phyloP scores from a whole-genome alignment of 2,329 filamentous ascomycete genomes.

The Diaporthe sp. region DNA sequence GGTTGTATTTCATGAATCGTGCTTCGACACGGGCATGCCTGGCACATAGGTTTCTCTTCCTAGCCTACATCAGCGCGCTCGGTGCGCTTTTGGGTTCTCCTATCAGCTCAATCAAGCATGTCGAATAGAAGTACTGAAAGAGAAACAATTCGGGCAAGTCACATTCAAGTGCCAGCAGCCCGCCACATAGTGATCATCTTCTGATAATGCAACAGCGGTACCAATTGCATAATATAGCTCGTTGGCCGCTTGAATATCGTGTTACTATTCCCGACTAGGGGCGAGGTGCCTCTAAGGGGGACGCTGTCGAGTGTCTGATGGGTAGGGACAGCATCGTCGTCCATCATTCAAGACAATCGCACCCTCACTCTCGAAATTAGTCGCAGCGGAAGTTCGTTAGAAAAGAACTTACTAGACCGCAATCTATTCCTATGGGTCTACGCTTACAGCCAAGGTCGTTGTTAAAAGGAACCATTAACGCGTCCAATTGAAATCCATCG shows the following conservation, averaged over 20 bases:
- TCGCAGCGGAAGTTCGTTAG: not conserved
- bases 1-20: not conserved
- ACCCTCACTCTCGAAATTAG: no score
- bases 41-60: not conserved
- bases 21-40: not conserved
- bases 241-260: not conserved
- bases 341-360: not conserved
- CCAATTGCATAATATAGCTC: no score
- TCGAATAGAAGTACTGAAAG: not conserved
- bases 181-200: no score
- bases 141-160: not conserved
- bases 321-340: not conserved
- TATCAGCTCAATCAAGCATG: not conserved
- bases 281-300: not conserved
- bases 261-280: not conserved
- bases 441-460: not conserved
- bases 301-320: not conserved
- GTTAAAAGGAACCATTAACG: not conserved
- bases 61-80: not conserved
- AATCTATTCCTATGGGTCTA: not conserved
- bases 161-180: not conserved
- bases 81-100: not conserved
- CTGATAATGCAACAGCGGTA: not conserved
- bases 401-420: not conserved
- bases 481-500: not conserved